These are phyloP conservation scores for Diospyros lotus DNA, from an alignment of 148 eudicot genomes.

Conservation along the genomic window DNA sequence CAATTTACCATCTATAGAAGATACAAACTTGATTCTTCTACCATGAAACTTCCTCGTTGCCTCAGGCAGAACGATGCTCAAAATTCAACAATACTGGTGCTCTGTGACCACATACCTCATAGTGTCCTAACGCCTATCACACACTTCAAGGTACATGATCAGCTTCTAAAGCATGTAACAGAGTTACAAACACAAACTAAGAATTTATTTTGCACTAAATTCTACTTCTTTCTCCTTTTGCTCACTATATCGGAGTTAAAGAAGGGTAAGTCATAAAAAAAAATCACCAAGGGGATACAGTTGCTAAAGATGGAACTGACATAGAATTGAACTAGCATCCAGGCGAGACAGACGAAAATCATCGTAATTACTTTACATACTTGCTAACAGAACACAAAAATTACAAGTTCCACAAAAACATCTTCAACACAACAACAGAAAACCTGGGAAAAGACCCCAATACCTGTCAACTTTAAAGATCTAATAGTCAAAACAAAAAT, in stretches of 20 bases:
- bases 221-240: neutral
- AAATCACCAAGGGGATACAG: neutral
- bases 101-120: too few relatives aligned
- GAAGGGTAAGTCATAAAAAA: neutral
- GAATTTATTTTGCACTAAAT: too few relatives aligned
- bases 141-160: neutral
- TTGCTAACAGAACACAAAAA: neutral
- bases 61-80: too few relatives aligned
- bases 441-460: neutral
- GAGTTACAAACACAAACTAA: neutral
- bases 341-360: neutral
- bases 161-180: neutral
- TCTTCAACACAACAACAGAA: neutral
- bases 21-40: too few relatives aligned
- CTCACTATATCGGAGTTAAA: neutral
- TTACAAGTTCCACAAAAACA: neutral
- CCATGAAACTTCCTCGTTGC: too few relatives aligned
- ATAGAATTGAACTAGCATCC: neutral
- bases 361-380: constrained; percentile 2
- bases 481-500: neutral
- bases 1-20: too few relatives aligned
- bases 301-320: neutral
- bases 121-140: too few relatives aligned
- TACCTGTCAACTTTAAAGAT: neutral
- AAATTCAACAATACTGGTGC: too few relatives aligned